Percentiles rank a stretch among this genome's conserved stretches.
Conservation (phyloP, 2,329 filamentous ascomycete species). For the Pseudogymnoascus sp. region DNA sequence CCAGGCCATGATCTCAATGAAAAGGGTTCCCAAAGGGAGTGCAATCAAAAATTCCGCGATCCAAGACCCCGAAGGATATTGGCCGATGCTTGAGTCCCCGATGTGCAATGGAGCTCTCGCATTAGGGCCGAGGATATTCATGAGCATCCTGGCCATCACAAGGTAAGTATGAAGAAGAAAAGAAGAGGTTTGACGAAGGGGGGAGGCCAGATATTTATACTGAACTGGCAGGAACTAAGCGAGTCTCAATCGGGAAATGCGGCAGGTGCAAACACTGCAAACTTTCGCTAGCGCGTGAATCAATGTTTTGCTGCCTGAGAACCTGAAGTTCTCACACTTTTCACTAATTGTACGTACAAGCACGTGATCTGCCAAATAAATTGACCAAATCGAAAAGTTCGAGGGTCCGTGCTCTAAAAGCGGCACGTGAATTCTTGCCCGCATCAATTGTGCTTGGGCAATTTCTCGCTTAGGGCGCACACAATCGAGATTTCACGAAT, state of each 20-base stretch:
- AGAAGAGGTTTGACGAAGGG: slow-evolving; percentile 9
- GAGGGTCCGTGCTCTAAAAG: neutral
- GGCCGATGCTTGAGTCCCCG: slow-evolving; percentile 40
- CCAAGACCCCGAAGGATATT: slow-evolving; percentile 41
- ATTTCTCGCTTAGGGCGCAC: slow-evolving; percentile 8
- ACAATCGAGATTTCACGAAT: slow-evolving; percentile 8
- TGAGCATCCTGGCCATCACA: slow-evolving; percentile 14
- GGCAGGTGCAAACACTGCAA: slow-evolving; percentile 3
- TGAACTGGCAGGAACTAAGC: slow-evolving; percentile 1
- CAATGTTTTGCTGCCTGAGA: neutral
- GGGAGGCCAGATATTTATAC: slow-evolving; percentile 1
- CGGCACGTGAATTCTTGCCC: neutral
- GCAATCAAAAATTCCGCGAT: slow-evolving; percentile 43
- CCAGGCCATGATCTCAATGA: slow-evolving; percentile 18
- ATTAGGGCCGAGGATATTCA: slow-evolving; percentile 27
- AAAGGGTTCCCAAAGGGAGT: slow-evolving; percentile 20
- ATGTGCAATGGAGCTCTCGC: slow-evolving; percentile 45
- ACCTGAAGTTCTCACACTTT: neutral
- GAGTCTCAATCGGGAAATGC: neutral
- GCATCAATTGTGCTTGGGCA: slow-evolving; percentile 2
- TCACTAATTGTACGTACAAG: neutral
- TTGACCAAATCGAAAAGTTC: neutral
- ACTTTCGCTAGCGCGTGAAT: neutral
- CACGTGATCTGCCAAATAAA: neutral
- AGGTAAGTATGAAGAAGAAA: slow-evolving; percentile 19